Percentiles rank a stretch among this genome's conserved stretches.
Conservation (phyloP, 164 flowering plant species). For the Chimonanthus salicifolius region DNA sequence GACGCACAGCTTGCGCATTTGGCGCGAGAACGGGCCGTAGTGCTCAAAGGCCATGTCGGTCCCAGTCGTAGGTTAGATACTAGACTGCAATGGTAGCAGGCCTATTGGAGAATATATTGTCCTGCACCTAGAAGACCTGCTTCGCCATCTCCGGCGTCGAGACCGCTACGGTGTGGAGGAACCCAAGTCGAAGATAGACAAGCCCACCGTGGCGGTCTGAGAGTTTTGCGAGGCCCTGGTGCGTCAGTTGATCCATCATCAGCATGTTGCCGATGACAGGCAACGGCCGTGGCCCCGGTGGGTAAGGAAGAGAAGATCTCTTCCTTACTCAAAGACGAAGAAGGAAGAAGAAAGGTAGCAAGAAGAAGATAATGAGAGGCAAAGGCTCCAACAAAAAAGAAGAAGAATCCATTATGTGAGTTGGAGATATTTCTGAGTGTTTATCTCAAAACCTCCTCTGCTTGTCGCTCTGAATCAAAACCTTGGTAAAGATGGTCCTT, state of each 20-base stretch:
- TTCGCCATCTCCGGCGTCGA: constrained; percentile 62
- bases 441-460: too few relatives aligned
- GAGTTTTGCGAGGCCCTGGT: constrained; percentile 69
- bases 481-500: too few relatives aligned
- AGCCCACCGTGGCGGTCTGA: constrained; percentile 64
- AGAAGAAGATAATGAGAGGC: neutral
- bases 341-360: neutral
- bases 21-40: constrained; percentile 96
- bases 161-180: constrained; percentile 48
- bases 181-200: constrained; percentile 54
- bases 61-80: too few relatives aligned
- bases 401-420: neutral
- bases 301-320: constrained; percentile 33
- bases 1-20: too few relatives aligned
- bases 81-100: too few relatives aligned
- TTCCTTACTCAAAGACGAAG: neutral
- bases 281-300: constrained; percentile 70
- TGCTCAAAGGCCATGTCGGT: too few relatives aligned
- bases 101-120: too few relatives aligned
- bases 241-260: constrained; percentile 77
- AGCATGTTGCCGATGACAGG: constrained; percentile 76
- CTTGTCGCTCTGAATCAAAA: too few relatives aligned
- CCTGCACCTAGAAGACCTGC: too few relatives aligned
- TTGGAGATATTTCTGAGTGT: too few relatives aligned
- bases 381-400: neutral